Percentiles rank a stretch among this genome's conserved stretches.
Evolutionary conservation across 2,329 filamentous ascomycete genomes (phyloP).

Genomic region (Aspergillus piperis): DNA sequence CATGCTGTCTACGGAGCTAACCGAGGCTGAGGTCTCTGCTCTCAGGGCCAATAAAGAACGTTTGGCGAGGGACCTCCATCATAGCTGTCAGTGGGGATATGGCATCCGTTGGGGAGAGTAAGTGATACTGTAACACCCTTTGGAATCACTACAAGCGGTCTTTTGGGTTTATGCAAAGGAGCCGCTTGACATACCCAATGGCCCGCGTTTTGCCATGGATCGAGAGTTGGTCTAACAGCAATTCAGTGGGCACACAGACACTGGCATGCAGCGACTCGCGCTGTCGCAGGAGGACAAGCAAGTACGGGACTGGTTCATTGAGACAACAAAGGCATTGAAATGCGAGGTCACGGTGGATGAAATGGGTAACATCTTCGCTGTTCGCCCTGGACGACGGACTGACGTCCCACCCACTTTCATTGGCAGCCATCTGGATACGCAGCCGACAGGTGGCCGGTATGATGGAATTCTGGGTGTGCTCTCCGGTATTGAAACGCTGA

Average conservation of each 20-base stretch:
- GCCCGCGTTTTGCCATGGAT: background rate
- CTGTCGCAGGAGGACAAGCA: slow-evolving; percentile 71
- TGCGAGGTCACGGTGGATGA: slow-evolving; percentile 69
- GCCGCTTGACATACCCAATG: background rate
- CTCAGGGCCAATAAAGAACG: slow-evolving; percentile 61
- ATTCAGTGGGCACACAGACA: slow-evolving; percentile 56
- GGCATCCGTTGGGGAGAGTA: slow-evolving; percentile 69
- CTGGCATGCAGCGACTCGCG: slow-evolving; percentile 74
- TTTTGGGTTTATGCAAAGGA: background rate
- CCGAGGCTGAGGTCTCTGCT: slow-evolving; percentile 52
- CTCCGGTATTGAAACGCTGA: slow-evolving; percentile 72
- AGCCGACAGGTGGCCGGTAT: slow-evolving; percentile 52
- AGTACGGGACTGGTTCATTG: slow-evolving; percentile 73
- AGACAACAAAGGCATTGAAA: slow-evolving; percentile 62
- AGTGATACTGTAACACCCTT: slow-evolving; percentile 32
- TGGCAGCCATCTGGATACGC: slow-evolving; percentile 69
- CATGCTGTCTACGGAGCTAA: slow-evolving; percentile 48
- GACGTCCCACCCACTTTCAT: slow-evolving; percentile 66
- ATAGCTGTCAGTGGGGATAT: slow-evolving; percentile 67
- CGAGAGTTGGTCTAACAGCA: background rate
- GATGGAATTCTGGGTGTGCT: slow-evolving; percentile 72
- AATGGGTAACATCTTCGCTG: slow-evolving; percentile 80
- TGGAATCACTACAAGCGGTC: background rate
- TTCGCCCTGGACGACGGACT: slow-evolving; percentile 62
- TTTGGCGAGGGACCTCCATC: slow-evolving; percentile 64